Conservation (phyloP, 176 grass and related monocot genomes). For the Zoysia pacifica region DNA sequence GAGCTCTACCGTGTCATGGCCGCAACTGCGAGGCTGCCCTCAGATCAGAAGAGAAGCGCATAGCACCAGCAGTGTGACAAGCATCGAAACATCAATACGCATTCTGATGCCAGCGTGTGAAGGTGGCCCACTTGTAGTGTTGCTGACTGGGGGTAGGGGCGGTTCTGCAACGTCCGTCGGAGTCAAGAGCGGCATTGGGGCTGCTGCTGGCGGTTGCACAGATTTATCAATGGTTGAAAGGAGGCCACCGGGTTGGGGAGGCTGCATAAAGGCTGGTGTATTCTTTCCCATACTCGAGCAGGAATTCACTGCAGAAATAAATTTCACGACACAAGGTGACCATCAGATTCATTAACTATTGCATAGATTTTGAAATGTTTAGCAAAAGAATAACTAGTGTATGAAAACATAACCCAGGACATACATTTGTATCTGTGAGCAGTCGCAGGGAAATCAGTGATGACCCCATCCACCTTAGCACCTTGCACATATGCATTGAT, state of each 20-base stretch:
- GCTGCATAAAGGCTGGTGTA: slow-evolving; percentile 33
- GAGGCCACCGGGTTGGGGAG: slow-evolving; percentile 38
- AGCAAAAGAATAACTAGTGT: not conserved
- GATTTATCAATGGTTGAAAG: not conserved
- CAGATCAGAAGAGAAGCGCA: slow-evolving; percentile 55
- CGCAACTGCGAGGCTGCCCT: slow-evolving; percentile 27
- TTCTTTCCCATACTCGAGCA: slow-evolving; percentile 60
- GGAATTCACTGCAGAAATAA: slow-evolving; percentile 54
- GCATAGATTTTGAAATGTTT: slow-evolving; percentile 2
- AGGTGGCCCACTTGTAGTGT: slow-evolving; percentile 18
- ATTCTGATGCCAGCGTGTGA: slow-evolving; percentile 28
- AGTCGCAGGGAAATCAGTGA: slow-evolving; percentile 82
- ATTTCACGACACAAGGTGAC: not conserved
- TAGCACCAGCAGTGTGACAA: slow-evolving; percentile 35
- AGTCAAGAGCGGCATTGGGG: slow-evolving; percentile 57
- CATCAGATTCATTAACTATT: not conserved
- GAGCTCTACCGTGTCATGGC: slow-evolving; percentile 16
- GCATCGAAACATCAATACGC: slow-evolving; percentile 8
- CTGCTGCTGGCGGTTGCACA: slow-evolving; percentile 37
- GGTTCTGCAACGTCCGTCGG: slow-evolving; percentile 55
- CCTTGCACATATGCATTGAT: slow-evolving; percentile 59
- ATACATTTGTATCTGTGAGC: slow-evolving; percentile 70
- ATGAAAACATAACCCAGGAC: slow-evolving; percentile 8
- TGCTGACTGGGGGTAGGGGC: slow-evolving; percentile 48
- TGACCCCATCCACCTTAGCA: slow-evolving; percentile 70